Percentiles rank a stretch among this genome's conserved stretches.
Evolutionary conservation across 495 filamentous ascomycete genomes (phyloP).

Genomic region (Coniosporium apollinis): DNA sequence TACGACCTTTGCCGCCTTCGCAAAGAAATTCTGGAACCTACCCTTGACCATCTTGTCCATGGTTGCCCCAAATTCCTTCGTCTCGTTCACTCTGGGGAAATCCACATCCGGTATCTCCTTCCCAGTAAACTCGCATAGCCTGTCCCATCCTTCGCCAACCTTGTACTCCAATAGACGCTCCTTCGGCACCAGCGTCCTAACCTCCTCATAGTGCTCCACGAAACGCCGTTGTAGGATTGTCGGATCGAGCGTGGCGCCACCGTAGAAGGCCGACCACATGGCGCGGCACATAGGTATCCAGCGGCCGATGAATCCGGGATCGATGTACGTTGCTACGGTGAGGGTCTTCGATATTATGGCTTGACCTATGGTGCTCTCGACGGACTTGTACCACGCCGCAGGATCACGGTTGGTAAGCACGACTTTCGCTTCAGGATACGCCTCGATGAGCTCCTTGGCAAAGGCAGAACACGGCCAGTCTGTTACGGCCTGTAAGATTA

Average conservation of each 20-base stretch:
- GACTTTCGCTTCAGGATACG: conserved; percentile 29
- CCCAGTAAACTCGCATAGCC: conserved; percentile 51
- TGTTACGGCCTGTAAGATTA: conserved; percentile 33
- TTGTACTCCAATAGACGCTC: conserved; percentile 47
- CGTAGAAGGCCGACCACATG: too few species aligned
- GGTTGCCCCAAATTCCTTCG: conserved; percentile 32
- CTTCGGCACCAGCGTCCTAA: conserved; percentile 19
- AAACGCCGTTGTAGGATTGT: too few species aligned
- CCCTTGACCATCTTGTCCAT: too few species aligned
- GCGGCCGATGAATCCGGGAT: conserved; percentile 2
- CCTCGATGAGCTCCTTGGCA: conserved; percentile 30
- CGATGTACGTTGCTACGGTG: neutral
- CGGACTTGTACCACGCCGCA: conserved; percentile 27
- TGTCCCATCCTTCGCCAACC: conserved; percentile 48
- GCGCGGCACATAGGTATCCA: too few species aligned
- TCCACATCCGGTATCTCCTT: conserved; percentile 36
- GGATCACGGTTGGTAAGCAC: conserved; percentile 26
- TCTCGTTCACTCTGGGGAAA: conserved; percentile 33
- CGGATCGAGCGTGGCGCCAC: too few species aligned
- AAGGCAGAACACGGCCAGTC: conserved; percentile 52
- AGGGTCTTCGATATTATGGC: neutral
- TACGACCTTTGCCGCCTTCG: too few species aligned
- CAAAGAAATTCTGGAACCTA: too few species aligned
- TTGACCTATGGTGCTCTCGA: conserved; percentile 1
- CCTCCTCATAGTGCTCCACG: conserved; percentile 17